Conservation (phyloP, 345 rosid species). For the Lagerstroemia speciosa region DNA sequence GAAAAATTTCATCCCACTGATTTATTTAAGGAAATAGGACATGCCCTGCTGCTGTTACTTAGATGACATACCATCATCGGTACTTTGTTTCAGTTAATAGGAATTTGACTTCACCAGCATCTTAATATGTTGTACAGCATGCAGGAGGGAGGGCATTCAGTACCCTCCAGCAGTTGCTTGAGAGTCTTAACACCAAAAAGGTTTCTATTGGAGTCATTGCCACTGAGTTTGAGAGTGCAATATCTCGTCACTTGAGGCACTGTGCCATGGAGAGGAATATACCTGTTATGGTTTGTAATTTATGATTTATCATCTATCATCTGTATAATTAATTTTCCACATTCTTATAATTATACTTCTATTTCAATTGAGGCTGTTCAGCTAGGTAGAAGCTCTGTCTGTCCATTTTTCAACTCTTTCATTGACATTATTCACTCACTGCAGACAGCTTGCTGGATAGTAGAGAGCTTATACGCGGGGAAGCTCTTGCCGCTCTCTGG, state of each 20-base stretch:
- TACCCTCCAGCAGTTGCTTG: constrained; percentile 35
- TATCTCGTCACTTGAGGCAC: constrained; percentile 50
- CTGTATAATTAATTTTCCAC: not conserved
- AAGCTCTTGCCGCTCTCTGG: constrained; percentile 4
- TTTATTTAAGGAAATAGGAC: too few species aligned
- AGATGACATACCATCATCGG: not conserved
- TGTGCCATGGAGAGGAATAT: constrained; percentile 50
- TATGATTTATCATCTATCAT: not conserved
- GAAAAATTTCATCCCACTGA: not conserved
- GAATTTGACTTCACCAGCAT: constrained; percentile 1
- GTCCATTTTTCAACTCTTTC: not conserved
- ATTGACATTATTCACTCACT: constrained; percentile 1
- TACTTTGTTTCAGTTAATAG: not conserved
- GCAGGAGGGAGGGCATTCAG: constrained; percentile 53
- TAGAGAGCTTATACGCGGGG: constrained; percentile 13
- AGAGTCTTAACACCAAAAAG: constrained; percentile 31
- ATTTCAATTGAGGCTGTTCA: not conserved
- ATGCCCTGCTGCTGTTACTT: not conserved
- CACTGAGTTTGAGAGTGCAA: constrained; percentile 33
- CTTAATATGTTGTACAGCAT: constrained; percentile 27
- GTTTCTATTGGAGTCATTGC: constrained; percentile 34
- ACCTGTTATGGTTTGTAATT: constrained; percentile 39
- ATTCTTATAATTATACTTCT: not conserved
- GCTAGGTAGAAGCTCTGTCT: not conserved
- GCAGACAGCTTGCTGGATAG: constrained; percentile 16